Evolutionary conservation across 306 rosid genomes (phyloP).

Genomic region (Cicer judaicum): DNA sequence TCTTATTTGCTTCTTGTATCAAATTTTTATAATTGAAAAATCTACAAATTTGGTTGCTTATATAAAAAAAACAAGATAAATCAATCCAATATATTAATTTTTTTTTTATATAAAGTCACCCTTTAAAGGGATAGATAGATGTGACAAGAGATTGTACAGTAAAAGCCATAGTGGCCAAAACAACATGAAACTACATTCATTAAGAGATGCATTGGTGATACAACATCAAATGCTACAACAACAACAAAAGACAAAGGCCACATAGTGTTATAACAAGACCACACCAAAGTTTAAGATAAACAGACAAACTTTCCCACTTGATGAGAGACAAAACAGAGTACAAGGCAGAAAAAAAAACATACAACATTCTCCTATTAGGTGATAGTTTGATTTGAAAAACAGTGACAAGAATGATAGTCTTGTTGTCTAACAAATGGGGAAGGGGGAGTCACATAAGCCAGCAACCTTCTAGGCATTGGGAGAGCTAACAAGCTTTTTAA

Average conservation of each 20-base stretch:
- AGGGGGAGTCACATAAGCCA: constrained; percentile 53
- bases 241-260: not conserved
- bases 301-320: constrained; percentile 19
- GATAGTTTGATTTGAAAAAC: not conserved
- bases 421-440: constrained; percentile 50
- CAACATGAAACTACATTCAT: constrained; percentile 29
- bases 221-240: constrained; percentile 20
- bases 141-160: not conserved
- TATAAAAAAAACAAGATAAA: no score
- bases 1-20: not conserved
- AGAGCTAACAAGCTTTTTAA: constrained; percentile 60
- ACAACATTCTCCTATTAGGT: constrained; percentile 4
- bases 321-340: constrained; percentile 13
- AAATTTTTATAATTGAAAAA: not conserved
- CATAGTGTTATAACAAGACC: not conserved
- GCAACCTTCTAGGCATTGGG: constrained; percentile 66
- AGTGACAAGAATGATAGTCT: not conserved
- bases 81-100: not conserved
- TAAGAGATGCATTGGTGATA: constrained; percentile 4
- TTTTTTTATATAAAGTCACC: not conserved
- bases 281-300: constrained; percentile 7
- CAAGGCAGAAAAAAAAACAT: constrained; percentile 6
- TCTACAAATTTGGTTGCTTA: not conserved
- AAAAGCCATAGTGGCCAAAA: not conserved
- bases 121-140: not conserved